Percentiles rank a stretch among this genome's conserved stretches.
Evolutionary conservation across 768 basidiomycete genomes (phyloP).

Genomic region (Termitomyces sp.): DNA sequence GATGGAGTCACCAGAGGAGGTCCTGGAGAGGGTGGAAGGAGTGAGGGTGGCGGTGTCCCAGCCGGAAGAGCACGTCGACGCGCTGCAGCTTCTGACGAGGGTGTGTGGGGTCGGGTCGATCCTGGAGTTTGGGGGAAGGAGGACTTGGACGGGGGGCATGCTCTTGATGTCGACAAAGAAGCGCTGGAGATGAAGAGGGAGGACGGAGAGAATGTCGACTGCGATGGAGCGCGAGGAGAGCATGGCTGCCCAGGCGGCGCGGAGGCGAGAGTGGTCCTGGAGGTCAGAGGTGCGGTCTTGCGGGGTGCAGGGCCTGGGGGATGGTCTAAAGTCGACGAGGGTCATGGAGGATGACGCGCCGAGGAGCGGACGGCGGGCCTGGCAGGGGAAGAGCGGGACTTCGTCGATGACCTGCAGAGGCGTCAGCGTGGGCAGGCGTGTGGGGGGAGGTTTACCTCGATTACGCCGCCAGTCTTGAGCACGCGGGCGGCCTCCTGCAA

Average conservation of each 20-base stretch:
- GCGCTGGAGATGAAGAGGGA: slow-evolving; percentile 63
- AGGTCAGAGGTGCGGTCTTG: slow-evolving; percentile 28
- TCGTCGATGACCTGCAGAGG: slow-evolving; percentile 64
- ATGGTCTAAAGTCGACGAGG: neutral
- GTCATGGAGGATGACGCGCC: slow-evolving; percentile 8
- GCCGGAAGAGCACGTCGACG: neutral
- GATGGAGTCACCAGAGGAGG: neutral
- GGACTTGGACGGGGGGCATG: slow-evolving; percentile 41
- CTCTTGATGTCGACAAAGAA: slow-evolving; percentile 46
- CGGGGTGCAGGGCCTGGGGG: slow-evolving; percentile 11
- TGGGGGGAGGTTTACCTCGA: slow-evolving; percentile 48
- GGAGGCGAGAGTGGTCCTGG: slow-evolving; percentile 57
- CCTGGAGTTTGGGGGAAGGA: slow-evolving; percentile 48
- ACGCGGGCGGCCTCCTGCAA: slow-evolving; percentile 62
- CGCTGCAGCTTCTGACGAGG: neutral
- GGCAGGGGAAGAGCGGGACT: slow-evolving; percentile 63
- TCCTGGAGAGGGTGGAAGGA: neutral
- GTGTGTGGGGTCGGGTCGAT: neutral
- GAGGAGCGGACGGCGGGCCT: slow-evolving; percentile 15
- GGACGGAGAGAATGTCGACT: slow-evolving; percentile 45
- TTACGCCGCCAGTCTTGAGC: slow-evolving; percentile 51
- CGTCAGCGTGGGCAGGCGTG: neutral
- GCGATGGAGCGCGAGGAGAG: slow-evolving; percentile 52
- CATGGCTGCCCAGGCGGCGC: slow-evolving; percentile 65
- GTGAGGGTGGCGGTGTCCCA: neutral